Evolutionary conservation across 192 early-diverging fungal species (phyloP), one percentile per base, ranked within the genome.

Genomic region (Paraglomus occultum): DNA sequence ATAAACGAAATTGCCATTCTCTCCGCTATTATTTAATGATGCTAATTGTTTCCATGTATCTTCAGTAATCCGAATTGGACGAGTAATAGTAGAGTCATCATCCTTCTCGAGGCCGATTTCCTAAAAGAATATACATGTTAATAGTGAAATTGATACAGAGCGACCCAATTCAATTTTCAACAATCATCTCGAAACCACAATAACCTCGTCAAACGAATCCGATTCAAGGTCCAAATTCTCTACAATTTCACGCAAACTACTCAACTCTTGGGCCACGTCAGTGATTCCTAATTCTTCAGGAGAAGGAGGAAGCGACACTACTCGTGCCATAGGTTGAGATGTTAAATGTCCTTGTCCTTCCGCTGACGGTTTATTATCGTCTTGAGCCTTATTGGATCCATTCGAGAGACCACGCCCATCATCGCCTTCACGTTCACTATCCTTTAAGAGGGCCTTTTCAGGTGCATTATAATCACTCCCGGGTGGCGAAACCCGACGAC

Each of bases 181-280:
- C n/a, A n/a, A n/a, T n/a, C n/a, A n/a, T n/a, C n/a, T n/a, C n/a
- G n/a, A n/a, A 52, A 51, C 8, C 2, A 39, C 50, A 17, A 18
- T 54, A 45, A 67, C 66, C 39, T 54, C 66, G 45, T 23, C 44
- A 45, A 44, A 20, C 9, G 6, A n/a, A 18, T 67, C 14, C 15
- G 52, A 40, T 44, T 67, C 51, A 9, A 54, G 43, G 22, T 67
- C 66, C 18, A 67, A n/a, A 31, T 67, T 67, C 45, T 67, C 51
- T 11, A 67, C 12, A 54, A 67, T 31, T 14, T 54, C 51, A 2
- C 44, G 40, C 6, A 44, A 40, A 22, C 45, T 54, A 15, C 8
- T 43, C 8, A 53, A 15, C 8, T 67, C 66, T 4, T 39, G 39
- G n/a, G 40, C 22, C 10, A 12, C 44, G 2, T 44, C 51, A 43